Percentiles rank a stretch among this genome's conserved stretches.
Evolutionary conservation across 176 grass and related monocot species (phyloP).

Genomic region (Musa troglodytarum): DNA sequence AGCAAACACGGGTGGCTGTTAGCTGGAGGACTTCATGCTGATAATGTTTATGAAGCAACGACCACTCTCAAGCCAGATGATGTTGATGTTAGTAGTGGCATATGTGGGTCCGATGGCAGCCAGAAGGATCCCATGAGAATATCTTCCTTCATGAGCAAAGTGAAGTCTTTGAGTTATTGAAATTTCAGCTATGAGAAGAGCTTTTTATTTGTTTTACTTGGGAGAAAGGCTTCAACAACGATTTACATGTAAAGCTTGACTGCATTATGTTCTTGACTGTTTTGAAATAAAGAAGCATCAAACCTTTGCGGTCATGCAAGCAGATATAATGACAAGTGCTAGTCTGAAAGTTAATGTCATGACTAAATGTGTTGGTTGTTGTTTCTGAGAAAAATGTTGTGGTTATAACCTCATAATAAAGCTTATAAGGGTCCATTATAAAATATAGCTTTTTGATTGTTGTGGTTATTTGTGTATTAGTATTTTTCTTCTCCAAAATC

Average conservation of each 20-base stretch:
- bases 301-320: too few species aligned
- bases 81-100: constrained; percentile 85
- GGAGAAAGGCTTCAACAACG: not conserved
- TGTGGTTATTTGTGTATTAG: too few species aligned
- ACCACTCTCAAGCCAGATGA: constrained; percentile 53
- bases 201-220: not conserved
- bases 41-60: constrained; percentile 62
- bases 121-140: constrained; percentile 58
- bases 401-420: too few species aligned
- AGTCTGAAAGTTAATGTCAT: too few species aligned
- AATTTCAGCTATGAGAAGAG: not conserved
- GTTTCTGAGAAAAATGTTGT: too few species aligned
- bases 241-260: not conserved
- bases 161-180: constrained; percentile 29
- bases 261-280: not conserved
- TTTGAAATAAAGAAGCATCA: not conserved
- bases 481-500: too few species aligned
- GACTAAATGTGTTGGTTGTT: too few species aligned
- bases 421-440: too few species aligned
- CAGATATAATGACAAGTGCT: too few species aligned
- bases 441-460: too few species aligned
- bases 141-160: constrained; percentile 45
- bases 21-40: constrained; percentile 74
- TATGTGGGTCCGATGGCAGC: constrained; percentile 58
- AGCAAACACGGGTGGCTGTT: constrained; percentile 80